Conservation (phyloP, 768 basidiomycete species). For the Lactifluus piperatus region DNA sequence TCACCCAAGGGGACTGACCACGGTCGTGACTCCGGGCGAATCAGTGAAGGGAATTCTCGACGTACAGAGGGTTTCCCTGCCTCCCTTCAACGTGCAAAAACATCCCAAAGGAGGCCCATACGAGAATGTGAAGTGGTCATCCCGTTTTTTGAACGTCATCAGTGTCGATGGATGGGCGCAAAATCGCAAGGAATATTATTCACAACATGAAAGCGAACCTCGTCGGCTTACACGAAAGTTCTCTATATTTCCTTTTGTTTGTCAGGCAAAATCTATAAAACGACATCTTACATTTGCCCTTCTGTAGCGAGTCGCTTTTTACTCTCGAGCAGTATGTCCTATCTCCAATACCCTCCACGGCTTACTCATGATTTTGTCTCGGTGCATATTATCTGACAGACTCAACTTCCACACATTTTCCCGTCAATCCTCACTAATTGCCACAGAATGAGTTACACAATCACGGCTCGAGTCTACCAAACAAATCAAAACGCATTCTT, state of each 20-base stretch:
- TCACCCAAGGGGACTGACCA: too few relatives aligned
- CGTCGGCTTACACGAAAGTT: background rate
- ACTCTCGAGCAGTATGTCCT: background rate
- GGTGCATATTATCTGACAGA: background rate
- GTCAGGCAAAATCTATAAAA: background rate
- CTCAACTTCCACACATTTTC: background rate
- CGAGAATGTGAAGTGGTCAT: too few relatives aligned
- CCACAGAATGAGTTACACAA: constrained; percentile 23
- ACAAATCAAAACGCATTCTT: constrained; percentile 22
- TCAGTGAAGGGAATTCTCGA: too few relatives aligned
- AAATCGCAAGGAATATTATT: background rate
- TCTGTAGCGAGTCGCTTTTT: background rate
- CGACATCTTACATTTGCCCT: background rate
- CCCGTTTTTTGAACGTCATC: too few relatives aligned
- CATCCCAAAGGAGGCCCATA: background rate
- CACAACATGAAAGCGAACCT: background rate
- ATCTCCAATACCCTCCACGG: background rate
- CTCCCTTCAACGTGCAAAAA: background rate
- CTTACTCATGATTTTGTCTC: background rate
- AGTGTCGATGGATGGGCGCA: too few relatives aligned
- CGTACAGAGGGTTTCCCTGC: too few relatives aligned
- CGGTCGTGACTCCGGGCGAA: too few relatives aligned
- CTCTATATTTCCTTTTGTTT: background rate
- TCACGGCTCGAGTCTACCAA: constrained; percentile 20
- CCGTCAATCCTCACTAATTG: background rate